These are phyloP conservation scores for Paraurostyla sp. DNA, from an alignment of 73 alveolate species.

Conservation along the genomic window DNA sequence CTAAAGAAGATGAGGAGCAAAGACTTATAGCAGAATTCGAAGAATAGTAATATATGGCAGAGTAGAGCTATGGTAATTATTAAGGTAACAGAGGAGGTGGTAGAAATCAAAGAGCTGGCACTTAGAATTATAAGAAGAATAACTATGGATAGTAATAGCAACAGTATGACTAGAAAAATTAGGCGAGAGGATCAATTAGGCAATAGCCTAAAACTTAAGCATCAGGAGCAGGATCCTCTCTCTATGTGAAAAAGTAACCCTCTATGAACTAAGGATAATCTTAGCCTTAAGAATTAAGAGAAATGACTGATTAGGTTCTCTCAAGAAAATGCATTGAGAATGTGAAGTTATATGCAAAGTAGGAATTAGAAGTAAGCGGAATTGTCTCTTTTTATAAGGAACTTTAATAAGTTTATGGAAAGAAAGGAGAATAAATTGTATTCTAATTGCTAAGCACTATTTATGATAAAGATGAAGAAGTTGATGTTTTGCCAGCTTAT, in stretches of 20 bases:
- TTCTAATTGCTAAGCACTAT: background rate
- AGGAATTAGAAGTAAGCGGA: background rate
- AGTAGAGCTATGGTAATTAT: too few species aligned
- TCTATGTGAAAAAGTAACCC: background rate
- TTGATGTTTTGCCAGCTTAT: background rate
- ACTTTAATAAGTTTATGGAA: background rate
- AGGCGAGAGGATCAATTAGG: background rate
- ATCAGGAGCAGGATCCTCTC: background rate
- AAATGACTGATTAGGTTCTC: slow-evolving; percentile 15
- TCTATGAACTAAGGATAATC: background rate
- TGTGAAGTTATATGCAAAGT: background rate
- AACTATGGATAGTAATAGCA: background rate
- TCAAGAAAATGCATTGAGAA: slow-evolving; percentile 8
- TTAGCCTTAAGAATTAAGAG: background rate
- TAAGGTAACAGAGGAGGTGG: background rate
- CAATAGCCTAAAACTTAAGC: too few species aligned
- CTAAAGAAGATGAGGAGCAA: slow-evolving; percentile 17
- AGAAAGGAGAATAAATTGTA: slow-evolving; percentile 32
- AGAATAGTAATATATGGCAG: background rate
- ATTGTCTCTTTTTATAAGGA: slow-evolving; percentile 32
- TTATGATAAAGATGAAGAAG: background rate
- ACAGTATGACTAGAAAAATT: background rate
- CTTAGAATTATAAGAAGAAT: background rate
- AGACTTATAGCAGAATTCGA: slow-evolving; percentile 6
- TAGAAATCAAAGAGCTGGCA: slow-evolving; percentile 27